Conservation (phyloP, 257 asterid species). For the Echites panduratus region DNA sequence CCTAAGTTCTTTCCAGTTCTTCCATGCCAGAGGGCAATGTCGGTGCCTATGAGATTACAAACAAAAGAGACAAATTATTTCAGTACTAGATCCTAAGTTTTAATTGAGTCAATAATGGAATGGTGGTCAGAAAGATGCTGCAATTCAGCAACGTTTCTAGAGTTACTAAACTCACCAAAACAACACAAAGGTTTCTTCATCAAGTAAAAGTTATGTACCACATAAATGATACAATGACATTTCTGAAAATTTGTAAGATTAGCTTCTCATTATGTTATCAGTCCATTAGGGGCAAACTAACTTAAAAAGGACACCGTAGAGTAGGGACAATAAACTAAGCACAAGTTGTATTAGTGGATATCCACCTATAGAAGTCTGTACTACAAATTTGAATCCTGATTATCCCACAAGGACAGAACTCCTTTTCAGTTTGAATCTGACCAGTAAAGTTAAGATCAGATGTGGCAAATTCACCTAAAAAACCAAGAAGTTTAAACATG, state of each 20-base stretch:
- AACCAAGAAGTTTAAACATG: background rate
- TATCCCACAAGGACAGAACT: background rate
- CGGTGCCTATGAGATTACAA: slow-evolving; percentile 65
- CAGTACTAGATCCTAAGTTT: background rate
- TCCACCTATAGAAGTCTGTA: background rate
- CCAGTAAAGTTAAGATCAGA: background rate
- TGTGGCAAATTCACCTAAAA: background rate
- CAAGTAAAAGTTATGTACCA: background rate
- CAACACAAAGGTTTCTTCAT: background rate
- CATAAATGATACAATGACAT: background rate
- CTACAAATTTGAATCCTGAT: background rate
- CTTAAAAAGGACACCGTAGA: background rate
- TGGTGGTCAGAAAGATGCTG: background rate
- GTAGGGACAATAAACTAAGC: background rate
- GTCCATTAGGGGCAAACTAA: too few relatives aligned
- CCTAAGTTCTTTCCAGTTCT: slow-evolving; percentile 84
- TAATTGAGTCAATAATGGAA: background rate
- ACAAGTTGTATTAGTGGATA: background rate
- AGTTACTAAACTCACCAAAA: slow-evolving; percentile 4
- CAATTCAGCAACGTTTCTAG: background rate
- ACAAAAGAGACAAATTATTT: slow-evolving; percentile 5
- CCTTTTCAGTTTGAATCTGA: background rate
- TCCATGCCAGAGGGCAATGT: slow-evolving; percentile 83
- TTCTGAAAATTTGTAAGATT: background rate
- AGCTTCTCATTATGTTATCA: too few relatives aligned